These are phyloP conservation scores for Neurospora sp. DNA, from an alignment of 2,329 filamentous ascomycete genomes.

Conservation along the genomic window DNA sequence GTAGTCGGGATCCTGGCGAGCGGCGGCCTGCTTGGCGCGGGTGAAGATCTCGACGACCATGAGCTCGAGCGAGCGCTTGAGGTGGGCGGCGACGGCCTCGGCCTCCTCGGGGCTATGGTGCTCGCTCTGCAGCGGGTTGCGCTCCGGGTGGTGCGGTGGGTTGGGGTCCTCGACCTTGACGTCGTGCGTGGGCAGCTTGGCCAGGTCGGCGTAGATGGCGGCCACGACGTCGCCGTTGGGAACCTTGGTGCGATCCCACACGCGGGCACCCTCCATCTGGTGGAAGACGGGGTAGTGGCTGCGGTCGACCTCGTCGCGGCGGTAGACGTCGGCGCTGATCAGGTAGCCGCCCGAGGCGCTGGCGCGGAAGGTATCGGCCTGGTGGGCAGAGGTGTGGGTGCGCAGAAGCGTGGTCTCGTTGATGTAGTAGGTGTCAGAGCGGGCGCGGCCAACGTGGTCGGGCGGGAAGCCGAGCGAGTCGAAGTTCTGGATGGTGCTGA, in stretches of 20 bases:
- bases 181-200: slow-evolving; percentile 59
- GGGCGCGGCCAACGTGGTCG: slow-evolving; percentile 79
- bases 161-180: slow-evolving; percentile 77
- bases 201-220: slow-evolving; percentile 60
- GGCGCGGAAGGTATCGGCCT: slow-evolving; percentile 68
- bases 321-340: slow-evolving; percentile 89
- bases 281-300: slow-evolving; percentile 97
- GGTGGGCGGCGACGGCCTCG: slow-evolving; percentile 70
- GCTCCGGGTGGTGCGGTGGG: slow-evolving; percentile 62
- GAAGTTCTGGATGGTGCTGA: slow-evolving; percentile 81
- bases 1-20: slow-evolving; percentile 37
- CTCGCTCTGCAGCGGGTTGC: slow-evolving; percentile 70
- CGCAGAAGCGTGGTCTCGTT: slow-evolving; percentile 75
- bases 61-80: slow-evolving; percentile 81
- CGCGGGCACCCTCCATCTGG: slow-evolving; percentile 92
- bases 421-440: slow-evolving; percentile 92
- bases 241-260: slow-evolving; percentile 66
- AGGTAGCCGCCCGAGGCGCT: slow-evolving; percentile 72
- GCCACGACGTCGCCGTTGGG: slow-evolving; percentile 48
- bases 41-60: slow-evolving; percentile 87
- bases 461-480: slow-evolving; percentile 87
- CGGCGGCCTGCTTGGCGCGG: slow-evolving; percentile 58
- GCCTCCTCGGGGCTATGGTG: slow-evolving; percentile 68
- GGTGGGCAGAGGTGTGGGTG: slow-evolving; percentile 92
- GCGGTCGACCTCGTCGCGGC: slow-evolving; percentile 86